Evolutionary conservation across 306 rosid genomes (phyloP).

Genomic region (Albizia julibrissin): DNA sequence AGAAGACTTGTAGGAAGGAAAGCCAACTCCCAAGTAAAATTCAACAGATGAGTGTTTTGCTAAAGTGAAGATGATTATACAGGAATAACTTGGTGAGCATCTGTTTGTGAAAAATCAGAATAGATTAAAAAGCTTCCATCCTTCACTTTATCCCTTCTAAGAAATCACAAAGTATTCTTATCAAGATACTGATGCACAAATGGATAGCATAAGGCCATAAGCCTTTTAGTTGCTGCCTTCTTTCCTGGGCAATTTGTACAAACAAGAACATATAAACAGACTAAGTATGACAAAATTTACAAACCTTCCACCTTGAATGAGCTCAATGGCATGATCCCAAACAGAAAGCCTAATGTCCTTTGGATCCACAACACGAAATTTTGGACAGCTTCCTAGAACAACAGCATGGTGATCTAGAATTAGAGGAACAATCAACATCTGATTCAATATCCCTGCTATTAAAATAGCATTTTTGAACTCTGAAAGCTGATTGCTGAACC

Average conservation of each 20-base stretch:
- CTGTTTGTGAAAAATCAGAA: background rate
- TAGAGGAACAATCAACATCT: slow-evolving; percentile 79
- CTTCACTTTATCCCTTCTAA: background rate
- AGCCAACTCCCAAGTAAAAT: background rate
- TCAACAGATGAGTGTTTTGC: background rate
- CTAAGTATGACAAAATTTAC: background rate
- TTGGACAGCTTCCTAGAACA: slow-evolving; percentile 88
- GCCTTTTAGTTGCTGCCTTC: background rate
- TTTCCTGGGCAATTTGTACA: background rate
- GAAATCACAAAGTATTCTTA: background rate
- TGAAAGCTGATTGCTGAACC: slow-evolving; percentile 87
- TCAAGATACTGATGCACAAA: background rate
- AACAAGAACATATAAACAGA: background rate
- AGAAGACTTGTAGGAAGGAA: slow-evolving; percentile 23
- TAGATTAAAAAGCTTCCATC: background rate
- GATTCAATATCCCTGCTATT: slow-evolving; percentile 70
- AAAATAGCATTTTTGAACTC: slow-evolving; percentile 75
- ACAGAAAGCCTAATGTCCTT: slow-evolving; percentile 58
- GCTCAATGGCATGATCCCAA: slow-evolving; percentile 53
- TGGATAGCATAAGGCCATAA: too few species aligned
- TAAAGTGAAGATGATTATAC: background rate
- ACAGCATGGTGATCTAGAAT: slow-evolving; percentile 86
- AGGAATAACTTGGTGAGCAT: background rate
- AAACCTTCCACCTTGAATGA: background rate
- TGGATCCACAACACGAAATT: slow-evolving; percentile 63